Conservation (phyloP, 2,329 filamentous ascomycete species). For the Proliferodiscus dingleyae region DNA sequence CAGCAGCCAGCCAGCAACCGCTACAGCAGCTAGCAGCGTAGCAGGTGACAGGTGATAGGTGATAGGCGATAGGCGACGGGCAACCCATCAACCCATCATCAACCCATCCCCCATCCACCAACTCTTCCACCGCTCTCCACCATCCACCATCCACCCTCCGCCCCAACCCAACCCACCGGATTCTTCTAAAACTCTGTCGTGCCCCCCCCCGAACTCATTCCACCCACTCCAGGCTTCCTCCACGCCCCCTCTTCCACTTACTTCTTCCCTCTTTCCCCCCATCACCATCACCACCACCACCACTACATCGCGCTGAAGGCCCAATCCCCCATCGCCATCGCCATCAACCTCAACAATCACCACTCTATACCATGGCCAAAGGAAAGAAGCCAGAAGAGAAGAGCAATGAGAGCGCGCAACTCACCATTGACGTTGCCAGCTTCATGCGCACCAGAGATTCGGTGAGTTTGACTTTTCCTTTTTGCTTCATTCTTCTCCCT, state of each 20-base stretch:
- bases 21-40: too few relatives aligned
- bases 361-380: slow-evolving; percentile 35
- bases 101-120: too few relatives aligned
- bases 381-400: slow-evolving; percentile 36
- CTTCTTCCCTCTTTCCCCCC: slow-evolving; percentile 26
- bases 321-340: slow-evolving; percentile 18
- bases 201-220: not conserved
- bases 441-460: slow-evolving; percentile 77
- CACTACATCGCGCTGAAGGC: not conserved
- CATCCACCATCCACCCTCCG: too few relatives aligned
- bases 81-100: too few relatives aligned
- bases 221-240: slow-evolving; percentile 3
- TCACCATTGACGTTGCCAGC: slow-evolving; percentile 61
- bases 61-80: too few relatives aligned
- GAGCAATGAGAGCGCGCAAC: slow-evolving; percentile 21
- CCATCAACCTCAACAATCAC: slow-evolving; percentile 16
- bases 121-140: too few relatives aligned
- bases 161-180: not conserved
- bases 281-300: slow-evolving; percentile 22
- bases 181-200: slow-evolving; percentile 1
- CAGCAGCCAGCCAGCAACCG: too few relatives aligned
- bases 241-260: slow-evolving; percentile 15
- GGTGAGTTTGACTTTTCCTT: slow-evolving; percentile 43
- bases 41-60: too few relatives aligned
- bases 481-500: slow-evolving; percentile 6